phyloP scores from a whole-genome alignment of 78 protist species.

The Dictyostelium citrinum region DNA sequence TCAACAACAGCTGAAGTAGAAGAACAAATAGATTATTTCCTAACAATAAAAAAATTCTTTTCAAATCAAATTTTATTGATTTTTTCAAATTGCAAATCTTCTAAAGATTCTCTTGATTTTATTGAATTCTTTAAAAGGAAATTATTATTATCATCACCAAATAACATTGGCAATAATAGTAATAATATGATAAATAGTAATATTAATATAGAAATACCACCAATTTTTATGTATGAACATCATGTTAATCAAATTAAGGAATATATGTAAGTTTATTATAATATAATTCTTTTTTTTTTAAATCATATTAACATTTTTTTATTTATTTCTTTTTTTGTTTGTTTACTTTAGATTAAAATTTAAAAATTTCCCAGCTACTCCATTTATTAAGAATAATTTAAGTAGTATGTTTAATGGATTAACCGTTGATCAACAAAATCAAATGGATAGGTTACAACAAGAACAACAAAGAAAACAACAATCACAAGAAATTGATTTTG shows the following conservation, averaged over 20 bases:
- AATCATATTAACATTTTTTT: neutral
- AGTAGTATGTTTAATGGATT: neutral
- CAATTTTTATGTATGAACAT: conserved; percentile 1
- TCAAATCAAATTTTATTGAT: neutral
- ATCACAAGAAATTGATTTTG: neutral
- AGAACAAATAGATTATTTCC: neutral
- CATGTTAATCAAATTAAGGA: neutral
- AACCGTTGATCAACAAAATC: neutral
- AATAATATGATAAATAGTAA: neutral
- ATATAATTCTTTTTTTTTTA: neutral
- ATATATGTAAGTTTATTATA: neutral
- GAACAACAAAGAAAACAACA: neutral
- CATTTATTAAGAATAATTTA: neutral
- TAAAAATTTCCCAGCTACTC: neutral
- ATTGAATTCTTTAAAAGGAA: neutral
- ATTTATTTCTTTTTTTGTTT: neutral
- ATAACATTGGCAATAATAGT: neutral
- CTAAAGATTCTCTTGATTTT: neutral
- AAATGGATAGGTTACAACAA: neutral
- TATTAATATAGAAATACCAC: neutral
- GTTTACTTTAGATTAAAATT: neutral
- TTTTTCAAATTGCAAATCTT: neutral
- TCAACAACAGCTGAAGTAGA: neutral
- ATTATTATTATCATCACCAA: neutral
- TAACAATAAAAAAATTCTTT: neutral